Conservation (phyloP, 192 early-diverging fungal species). For the Rhizoclosmatium globosum region DNA sequence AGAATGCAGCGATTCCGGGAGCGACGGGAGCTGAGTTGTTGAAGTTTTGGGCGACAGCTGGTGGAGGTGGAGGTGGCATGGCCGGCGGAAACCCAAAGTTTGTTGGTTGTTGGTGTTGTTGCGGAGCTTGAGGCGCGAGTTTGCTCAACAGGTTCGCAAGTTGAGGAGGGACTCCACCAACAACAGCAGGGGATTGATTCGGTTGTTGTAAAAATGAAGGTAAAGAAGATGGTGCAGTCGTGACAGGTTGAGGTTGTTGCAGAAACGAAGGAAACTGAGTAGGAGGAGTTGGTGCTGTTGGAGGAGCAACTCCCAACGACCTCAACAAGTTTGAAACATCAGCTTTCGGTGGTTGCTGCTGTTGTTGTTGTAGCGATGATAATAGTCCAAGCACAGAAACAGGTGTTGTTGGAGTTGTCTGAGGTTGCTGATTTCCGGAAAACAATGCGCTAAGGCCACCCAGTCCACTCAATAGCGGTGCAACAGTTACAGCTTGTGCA, state of each 20-base stretch:
- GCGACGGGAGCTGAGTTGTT: not conserved
- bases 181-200: not conserved
- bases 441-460: slow-evolving; percentile 8
- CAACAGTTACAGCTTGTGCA: not conserved
- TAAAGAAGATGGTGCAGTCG: not conserved
- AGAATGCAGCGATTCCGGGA: not conserved
- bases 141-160: not conserved
- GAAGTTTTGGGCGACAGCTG: not conserved
- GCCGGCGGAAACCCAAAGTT: not conserved
- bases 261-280: not conserved
- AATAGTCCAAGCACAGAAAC: not conserved
- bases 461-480: slow-evolving; percentile 14
- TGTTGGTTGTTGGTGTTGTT: not conserved
- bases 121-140: not conserved
- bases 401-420: not conserved
- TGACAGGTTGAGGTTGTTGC: not conserved
- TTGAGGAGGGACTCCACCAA: not conserved
- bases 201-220: not conserved
- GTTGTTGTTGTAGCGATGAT: not conserved
- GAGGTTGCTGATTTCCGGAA: not conserved
- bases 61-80: not conserved
- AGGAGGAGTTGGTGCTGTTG: slow-evolving; percentile 2
- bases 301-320: slow-evolving; percentile 6
- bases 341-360: not conserved
- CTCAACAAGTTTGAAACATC: slow-evolving; percentile 1